Evolutionary conservation across 345 rosid species (phyloP).

Genomic region (Capsella bursapastoris): DNA sequence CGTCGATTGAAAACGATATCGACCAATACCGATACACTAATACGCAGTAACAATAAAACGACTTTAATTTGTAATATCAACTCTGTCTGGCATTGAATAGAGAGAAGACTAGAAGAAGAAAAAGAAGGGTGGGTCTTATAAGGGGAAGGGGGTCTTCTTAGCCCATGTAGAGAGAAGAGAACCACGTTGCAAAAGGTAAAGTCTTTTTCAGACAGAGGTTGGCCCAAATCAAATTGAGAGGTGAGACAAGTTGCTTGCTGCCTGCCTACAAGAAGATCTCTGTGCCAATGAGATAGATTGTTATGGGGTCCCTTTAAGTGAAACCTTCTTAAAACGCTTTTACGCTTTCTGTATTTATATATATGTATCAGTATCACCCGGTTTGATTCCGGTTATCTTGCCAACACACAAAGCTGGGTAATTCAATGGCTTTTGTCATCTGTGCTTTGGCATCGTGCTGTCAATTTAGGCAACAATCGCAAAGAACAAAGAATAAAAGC

Average conservation of each 20-base stretch:
- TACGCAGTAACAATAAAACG: slow-evolving; percentile 5
- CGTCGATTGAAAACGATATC: neutral
- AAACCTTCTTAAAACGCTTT: slow-evolving; percentile 27
- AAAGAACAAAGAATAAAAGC: slow-evolving; percentile 21
- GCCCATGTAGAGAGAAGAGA: slow-evolving; percentile 39
- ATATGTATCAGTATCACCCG: neutral
- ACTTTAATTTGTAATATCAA: neutral
- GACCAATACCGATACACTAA: slow-evolving; percentile 1
- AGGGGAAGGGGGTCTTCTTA: neutral
- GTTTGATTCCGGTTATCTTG: slow-evolving; percentile 10
- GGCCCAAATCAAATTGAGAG: slow-evolving; percentile 48
- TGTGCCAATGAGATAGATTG: slow-evolving; percentile 45
- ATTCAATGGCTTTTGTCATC: neutral
- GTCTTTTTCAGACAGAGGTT: slow-evolving; percentile 49
- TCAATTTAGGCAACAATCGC: slow-evolving; percentile 32
- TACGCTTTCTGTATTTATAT: slow-evolving; percentile 14
- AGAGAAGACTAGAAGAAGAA: neutral
- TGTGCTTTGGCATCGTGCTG: slow-evolving; percentile 14
- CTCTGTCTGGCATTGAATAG: neutral
- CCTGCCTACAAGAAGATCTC: slow-evolving; percentile 23
- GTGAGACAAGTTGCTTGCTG: slow-evolving; percentile 40
- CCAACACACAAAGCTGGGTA: slow-evolving; percentile 18
- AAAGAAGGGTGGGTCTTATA: slow-evolving; percentile 28
- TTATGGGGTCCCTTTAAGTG: slow-evolving; percentile 37
- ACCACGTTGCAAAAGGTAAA: slow-evolving; percentile 44